Base-by-base conservation (phyloP, 805 yeast genomes). In the Pichia nanzhaoensis region DNA sequence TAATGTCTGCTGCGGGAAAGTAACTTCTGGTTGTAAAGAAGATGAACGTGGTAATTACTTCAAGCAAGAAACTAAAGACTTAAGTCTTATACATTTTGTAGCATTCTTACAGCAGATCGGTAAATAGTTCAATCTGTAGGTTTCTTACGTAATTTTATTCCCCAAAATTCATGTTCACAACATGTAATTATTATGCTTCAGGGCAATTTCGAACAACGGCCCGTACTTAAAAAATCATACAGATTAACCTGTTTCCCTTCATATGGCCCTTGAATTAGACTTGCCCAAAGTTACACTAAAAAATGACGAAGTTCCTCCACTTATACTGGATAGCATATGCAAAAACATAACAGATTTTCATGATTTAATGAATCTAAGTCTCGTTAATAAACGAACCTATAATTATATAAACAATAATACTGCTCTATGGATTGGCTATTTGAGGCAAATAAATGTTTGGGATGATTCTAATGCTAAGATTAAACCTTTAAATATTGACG, bases 351-450 rank as follows among this genome's bases (percentile, higher is more conserved):
- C 46, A 34, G 52, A 47, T 36, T 39, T 62, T 9, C 51, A 50
- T 14, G 65, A 64, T 42, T 40, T 64, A 17, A 18, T 62, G 13
- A 58, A 54, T 44, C 58, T 59, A 34, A 52, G 62, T 34, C 30
- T 57, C 17, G 51, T 62, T 13, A 57, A 56, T 40, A 64, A 62
- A 36, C 20, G 46, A 7, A 53, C 58, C 31, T 54, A 62, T 42
- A 53, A 62, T 22, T 47, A 49, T 33, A 46, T 60, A 2, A 47
- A 39, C 6, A 53, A 51, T 28, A 56, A 55, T 32, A 49, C 48
- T 3, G 16, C 35, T 12, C 21, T 63, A 5, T 64, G 68, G 68
- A 47, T 57, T 2, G 39, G 42, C 2, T 53, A 51, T 28, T 45
- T 64, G 20, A 52, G 43, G 35, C 17, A 32, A n/a, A 44, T 64